Conservation (phyloP, 352 stramenopile genomes). For the Globisporangium sylvaticum region DNA sequence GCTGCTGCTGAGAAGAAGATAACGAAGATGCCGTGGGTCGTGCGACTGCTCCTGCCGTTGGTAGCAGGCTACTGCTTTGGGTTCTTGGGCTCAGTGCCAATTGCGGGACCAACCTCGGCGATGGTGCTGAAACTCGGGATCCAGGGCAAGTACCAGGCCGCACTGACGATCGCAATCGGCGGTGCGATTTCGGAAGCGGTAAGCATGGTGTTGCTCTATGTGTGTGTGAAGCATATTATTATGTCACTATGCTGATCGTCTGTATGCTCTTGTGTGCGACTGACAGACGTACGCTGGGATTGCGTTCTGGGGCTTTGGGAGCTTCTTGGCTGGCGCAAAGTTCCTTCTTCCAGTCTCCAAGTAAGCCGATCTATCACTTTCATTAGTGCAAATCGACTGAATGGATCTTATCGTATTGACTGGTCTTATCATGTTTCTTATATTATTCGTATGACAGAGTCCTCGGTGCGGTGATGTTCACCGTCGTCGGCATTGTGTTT, state of each 20-base stretch:
- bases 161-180: slow-evolving; percentile 76
- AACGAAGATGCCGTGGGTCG: slow-evolving; percentile 35
- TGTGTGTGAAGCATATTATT: not conserved
- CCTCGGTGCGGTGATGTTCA: slow-evolving; percentile 83
- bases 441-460: slow-evolving; percentile 35
- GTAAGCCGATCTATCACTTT: too few relatives aligned
- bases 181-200: slow-evolving; percentile 83
- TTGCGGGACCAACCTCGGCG: slow-evolving; percentile 79
- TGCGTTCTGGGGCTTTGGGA: slow-evolving; percentile 88
- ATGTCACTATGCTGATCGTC: slow-evolving; percentile 5
- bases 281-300: slow-evolving; percentile 81
- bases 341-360: slow-evolving; percentile 83
- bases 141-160: slow-evolving; percentile 79
- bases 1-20: slow-evolving; percentile 6
- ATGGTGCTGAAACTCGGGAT: slow-evolving; percentile 89
- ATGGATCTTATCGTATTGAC: not conserved
- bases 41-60: slow-evolving; percentile 67
- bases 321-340: slow-evolving; percentile 79
- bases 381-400: too few relatives aligned
- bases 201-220: slow-evolving; percentile 2
- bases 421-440: too few relatives aligned
- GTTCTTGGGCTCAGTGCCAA: slow-evolving; percentile 80
- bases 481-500: slow-evolving; percentile 76
- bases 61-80: slow-evolving; percentile 81
- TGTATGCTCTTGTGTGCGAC: not conserved